Percentiles rank a stretch among this genome's conserved stretches.
Evolutionary conservation across 2,329 filamentous ascomycete genomes (phyloP).

Genomic region (Colletotrichum horii): DNA sequence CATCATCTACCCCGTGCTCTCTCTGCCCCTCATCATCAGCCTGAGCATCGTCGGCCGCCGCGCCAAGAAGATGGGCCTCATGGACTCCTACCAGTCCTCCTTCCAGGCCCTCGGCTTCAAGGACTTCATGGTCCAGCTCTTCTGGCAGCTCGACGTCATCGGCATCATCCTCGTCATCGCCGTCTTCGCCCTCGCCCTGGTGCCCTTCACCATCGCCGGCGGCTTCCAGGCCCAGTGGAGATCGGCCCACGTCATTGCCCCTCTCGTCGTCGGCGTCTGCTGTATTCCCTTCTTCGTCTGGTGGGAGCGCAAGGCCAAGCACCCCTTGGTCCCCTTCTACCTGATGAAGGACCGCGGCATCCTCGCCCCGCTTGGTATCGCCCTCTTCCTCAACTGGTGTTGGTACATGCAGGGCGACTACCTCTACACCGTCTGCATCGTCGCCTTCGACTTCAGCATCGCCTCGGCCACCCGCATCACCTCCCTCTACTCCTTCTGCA

Average conservation of each 20-base stretch:
- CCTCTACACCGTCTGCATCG: conserved; percentile 66
- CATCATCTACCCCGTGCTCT: conserved; percentile 62
- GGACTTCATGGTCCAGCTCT: conserved; percentile 42
- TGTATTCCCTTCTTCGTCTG: conserved; percentile 57
- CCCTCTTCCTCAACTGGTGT: conserved; percentile 57
- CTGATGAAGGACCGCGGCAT: conserved; percentile 68
- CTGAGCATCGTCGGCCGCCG: conserved; percentile 56
- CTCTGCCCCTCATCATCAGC: conserved; percentile 59
- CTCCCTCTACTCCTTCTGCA: conserved; percentile 62
- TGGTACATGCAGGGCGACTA: conserved; percentile 71
- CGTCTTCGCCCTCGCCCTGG: conserved; percentile 50
- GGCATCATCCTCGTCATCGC: conserved; percentile 52
- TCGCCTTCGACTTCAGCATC: conserved; percentile 65
- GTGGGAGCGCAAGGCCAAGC: conserved; percentile 52
- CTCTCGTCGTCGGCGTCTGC: conserved; percentile 49
- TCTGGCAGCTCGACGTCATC: conserved; percentile 51
- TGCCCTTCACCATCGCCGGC: conserved; percentile 51
- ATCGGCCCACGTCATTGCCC: conserved; percentile 43
- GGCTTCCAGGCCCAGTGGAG: conserved; percentile 44
- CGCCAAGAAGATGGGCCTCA: conserved; percentile 54
- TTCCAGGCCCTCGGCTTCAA: conserved; percentile 35
- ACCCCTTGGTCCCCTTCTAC: conserved; percentile 64
- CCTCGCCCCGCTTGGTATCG: conserved; percentile 68
- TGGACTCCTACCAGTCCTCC: conserved; percentile 40
- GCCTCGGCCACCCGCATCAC: conserved; percentile 62